Percentiles rank a stretch among this genome's conserved stretches.
Conservation (phyloP, 768 basidiomycete species). For the Naganishia onofrii region DNA sequence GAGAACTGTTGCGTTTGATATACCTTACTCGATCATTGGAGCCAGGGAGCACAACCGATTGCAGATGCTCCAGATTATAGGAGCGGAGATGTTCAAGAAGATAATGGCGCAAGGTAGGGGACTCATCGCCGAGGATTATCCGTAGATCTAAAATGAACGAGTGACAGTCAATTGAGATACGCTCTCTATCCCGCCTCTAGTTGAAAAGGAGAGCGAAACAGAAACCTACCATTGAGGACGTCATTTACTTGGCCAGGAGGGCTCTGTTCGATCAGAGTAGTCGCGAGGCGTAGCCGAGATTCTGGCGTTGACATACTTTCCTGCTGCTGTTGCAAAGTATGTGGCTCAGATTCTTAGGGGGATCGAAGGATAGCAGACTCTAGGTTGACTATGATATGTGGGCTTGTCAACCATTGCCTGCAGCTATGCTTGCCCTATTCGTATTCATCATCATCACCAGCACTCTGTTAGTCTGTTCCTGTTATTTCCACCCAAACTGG, state of each 20-base stretch:
- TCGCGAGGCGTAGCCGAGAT: conserved; percentile 55
- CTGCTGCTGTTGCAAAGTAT: neutral
- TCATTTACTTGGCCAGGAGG: conserved; percentile 97
- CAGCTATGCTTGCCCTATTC: no score
- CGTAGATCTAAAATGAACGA: conserved; percentile 67
- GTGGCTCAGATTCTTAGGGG: neutral
- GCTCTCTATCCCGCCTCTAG: neutral
- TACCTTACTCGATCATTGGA: conserved; percentile 68
- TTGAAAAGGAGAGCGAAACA: neutral
- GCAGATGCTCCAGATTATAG: conserved; percentile 86
- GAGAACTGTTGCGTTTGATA: neutral
- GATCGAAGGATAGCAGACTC: neutral
- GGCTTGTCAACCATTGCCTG: neutral
- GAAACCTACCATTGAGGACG: conserved; percentile 71
- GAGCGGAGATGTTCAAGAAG: conserved; percentile 73
- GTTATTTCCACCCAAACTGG: conserved; percentile 1
- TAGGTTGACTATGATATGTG: neutral
- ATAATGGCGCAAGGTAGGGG: conserved; percentile 66
- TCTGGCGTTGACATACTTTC: neutral
- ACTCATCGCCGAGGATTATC: conserved; percentile 82
- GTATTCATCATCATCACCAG: conserved; percentile 6
- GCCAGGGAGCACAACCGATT: conserved; percentile 77
- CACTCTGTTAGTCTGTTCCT: neutral
- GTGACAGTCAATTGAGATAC: neutral
- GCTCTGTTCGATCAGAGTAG: conserved; percentile 77